These are phyloP conservation scores for Cardamine occulta DNA, from an alignment of 345 rosid species.

Conservation along the genomic window DNA sequence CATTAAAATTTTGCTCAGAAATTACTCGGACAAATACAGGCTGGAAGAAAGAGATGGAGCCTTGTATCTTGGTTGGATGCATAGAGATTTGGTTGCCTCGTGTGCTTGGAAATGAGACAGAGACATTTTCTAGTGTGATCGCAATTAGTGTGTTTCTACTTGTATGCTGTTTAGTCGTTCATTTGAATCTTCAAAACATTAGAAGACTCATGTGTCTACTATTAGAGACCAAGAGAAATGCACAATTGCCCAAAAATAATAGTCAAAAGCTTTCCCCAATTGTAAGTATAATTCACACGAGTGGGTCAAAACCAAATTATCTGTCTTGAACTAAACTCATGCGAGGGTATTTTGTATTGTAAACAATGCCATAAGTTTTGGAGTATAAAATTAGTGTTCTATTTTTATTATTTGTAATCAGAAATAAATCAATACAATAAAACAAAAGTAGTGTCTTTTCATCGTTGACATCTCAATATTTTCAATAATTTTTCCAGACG, in stretches of 20 bases:
- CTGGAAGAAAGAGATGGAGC: conserved; percentile 88
- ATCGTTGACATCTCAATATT: background rate
- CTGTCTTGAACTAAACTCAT: background rate
- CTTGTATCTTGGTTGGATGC: conserved; percentile 89
- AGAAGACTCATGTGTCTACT: conserved; percentile 9
- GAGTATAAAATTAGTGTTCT: background rate
- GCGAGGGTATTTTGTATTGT: background rate
- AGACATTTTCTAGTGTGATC: conserved; percentile 20
- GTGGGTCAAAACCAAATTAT: background rate
- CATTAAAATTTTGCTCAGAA: conserved; percentile 67
- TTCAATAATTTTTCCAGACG: background rate
- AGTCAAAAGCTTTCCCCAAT: background rate
- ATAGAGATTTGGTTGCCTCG: conserved; percentile 87
- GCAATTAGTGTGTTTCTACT: conserved; percentile 17
- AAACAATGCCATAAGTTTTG: background rate
- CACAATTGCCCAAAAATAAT: background rate
- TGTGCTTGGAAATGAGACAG: conserved; percentile 77
- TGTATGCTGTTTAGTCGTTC: conserved; percentile 27
- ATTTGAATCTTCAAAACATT: conserved; percentile 24
- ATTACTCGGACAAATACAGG: conserved; percentile 65
- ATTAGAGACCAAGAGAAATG: background rate
- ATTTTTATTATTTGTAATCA: background rate
- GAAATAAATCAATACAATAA: background rate
- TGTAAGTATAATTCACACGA: background rate
- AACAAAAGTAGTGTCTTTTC: background rate